These are phyloP conservation scores for Blastobotrys capitulatus DNA, from an alignment of 1,139 yeast genomes.

Conservation along the genomic window DNA sequence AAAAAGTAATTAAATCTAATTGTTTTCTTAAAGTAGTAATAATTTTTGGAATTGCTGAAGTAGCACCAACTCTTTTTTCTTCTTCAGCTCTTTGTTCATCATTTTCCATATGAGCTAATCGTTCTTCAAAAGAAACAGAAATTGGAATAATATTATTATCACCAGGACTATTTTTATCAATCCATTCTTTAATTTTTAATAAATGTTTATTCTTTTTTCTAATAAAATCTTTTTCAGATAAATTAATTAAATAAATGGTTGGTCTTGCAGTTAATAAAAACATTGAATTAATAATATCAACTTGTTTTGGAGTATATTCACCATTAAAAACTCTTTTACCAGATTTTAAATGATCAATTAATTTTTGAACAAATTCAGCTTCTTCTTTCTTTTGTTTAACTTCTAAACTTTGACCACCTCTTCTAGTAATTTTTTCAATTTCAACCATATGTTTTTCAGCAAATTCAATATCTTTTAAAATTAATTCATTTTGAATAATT, in stretches of 20 bases:
- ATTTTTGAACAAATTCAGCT: constrained; percentile 69
- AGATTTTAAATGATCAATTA: constrained; percentile 67
- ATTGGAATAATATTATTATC: constrained; percentile 83
- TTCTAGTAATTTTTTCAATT: constrained; percentile 70
- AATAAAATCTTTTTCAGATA: constrained; percentile 88
- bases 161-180: constrained; percentile 89
- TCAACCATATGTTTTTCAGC: constrained; percentile 86
- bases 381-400: constrained; percentile 94
- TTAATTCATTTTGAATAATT: constrained; percentile 84
- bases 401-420: constrained; percentile 95
- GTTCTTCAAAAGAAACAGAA: constrained; percentile 89
- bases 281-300: constrained; percentile 83
- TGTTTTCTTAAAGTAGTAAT: constrained; percentile 62
- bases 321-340: constrained; percentile 93
- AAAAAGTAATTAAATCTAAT: constrained; percentile 72
- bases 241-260: constrained; percentile 87
- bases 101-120: constrained; percentile 78
- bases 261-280: constrained; percentile 85
- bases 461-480: constrained; percentile 95
- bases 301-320: constrained; percentile 84
- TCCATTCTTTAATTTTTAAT: constrained; percentile 92
- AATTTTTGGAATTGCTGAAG: constrained; percentile 79
- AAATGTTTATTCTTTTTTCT: constrained; percentile 98
- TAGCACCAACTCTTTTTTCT: constrained; percentile 79
- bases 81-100: constrained; percentile 92